phyloP scores from a whole-genome alignment of 2,329 filamentous ascomycete genomes.

The Ascomycota sp. region DNA sequence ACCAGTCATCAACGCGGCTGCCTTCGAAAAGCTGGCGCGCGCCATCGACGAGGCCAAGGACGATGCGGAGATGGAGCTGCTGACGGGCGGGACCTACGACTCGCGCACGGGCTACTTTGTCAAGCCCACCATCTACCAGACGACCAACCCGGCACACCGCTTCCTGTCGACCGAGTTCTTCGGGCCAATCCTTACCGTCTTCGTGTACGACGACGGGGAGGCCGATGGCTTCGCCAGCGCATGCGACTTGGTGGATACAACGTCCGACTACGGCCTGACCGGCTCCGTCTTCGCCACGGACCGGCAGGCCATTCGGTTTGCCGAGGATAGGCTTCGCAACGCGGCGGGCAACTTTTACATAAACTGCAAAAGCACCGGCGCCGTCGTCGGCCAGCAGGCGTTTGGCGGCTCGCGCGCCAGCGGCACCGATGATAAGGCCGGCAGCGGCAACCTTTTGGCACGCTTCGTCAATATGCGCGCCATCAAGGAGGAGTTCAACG shows the following conservation, averaged over 20 bases:
- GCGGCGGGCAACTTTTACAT: conserved; percentile 71
- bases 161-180: conserved; percentile 67
- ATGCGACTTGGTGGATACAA: conserved; percentile 46
- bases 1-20: conserved; percentile 64
- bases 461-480: conserved; percentile 47
- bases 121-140: conserved; percentile 63
- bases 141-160: conserved; percentile 51
- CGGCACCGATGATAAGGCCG: conserved; percentile 57
- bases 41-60: conserved; percentile 66
- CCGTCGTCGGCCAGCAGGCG: conserved; percentile 52
- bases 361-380: conserved; percentile 64
- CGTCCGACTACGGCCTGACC: conserved; percentile 60
- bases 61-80: conserved; percentile 49
- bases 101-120: conserved; percentile 64
- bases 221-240: conserved; percentile 33
- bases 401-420: conserved; percentile 49
- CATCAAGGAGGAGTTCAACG: conserved; percentile 56
- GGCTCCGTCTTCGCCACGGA: conserved; percentile 58
- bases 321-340: conserved; percentile 52
- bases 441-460: conserved; percentile 39
- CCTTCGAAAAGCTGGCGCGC: conserved; percentile 59
- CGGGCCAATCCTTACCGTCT: conserved; percentile 52
- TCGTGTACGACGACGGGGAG: conserved; percentile 56
- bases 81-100: conserved; percentile 62
- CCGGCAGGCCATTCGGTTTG: conserved; percentile 41